Base-by-base conservation (phyloP, 2,329 filamentous ascomycete genomes). In the Metarhizium robertsii region DNA sequence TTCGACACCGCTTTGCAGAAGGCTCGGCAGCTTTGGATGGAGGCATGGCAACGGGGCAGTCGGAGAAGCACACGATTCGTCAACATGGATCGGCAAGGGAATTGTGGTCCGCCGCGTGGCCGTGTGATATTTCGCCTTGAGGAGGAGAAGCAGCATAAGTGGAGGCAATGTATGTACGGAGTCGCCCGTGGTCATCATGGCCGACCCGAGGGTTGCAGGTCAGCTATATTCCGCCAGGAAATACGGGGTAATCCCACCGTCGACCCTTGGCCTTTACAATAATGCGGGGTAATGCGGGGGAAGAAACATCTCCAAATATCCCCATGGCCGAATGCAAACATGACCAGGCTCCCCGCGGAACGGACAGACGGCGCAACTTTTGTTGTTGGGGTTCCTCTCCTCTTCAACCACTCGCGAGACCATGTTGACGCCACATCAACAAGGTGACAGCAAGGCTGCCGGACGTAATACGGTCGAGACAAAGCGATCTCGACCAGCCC, bases 1-100 rank as follows among this genome's bases (percentile, higher is more conserved):
- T 65, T 50, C 63, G 61, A 38, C 61, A 55, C 50, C 61, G 16
- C 36, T 34, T 52, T 6, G 32, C 48, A n/a, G 25, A 25, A 18
- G 7, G 43, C 29, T 32, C 13, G 11, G 6, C n/a, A 11, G 11
- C 48, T n/a, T 43, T 18, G 6, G 13, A 6, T 18, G 40, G 40
- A 43, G 40, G 11, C 40, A 43, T 43, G 40, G 40, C 6, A n/a
- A 16, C 6, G 40, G 11, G 40, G 40, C 6, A 14, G 40, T 16
- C 16, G n/a, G 10, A 43, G 40, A 16, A 43, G 25, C 25, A 25
- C 25, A 25, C 25, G 25, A 25, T 25, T 25, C 25, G 25, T 25
- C 25, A 25, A 25, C 25, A 25, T 43, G 14, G 4, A 43, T 18
- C 14, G n/a, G 25, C 25, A 25, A 25, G 25, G 25, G 25, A 25